Percentiles rank a stretch among this genome's conserved stretches.
phyloP scores from a whole-genome alignment of 1,284 basidiomycete genomes.

The Moesziomyces aphidis region DNA sequence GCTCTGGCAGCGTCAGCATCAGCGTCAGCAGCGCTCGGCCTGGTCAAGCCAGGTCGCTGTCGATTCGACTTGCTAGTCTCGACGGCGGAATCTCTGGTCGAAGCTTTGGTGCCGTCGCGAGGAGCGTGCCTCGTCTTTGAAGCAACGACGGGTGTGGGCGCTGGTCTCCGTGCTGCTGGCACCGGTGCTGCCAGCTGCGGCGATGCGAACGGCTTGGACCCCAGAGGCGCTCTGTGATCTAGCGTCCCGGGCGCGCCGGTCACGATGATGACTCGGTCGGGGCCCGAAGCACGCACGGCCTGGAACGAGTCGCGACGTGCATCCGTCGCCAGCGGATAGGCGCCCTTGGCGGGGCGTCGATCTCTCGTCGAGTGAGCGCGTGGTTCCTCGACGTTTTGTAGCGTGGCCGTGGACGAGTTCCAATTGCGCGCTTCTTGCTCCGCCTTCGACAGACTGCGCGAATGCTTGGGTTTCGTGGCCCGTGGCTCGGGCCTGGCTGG shows the following conservation, averaged over 20 bases:
- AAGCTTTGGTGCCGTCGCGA: slow-evolving; percentile 2
- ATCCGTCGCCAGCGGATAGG: slow-evolving; percentile 7
- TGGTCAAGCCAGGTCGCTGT: neutral
- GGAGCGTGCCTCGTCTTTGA: neutral
- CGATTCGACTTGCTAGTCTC: slow-evolving; percentile 17
- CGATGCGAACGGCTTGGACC: no score
- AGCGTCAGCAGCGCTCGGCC: neutral
- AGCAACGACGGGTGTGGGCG: slow-evolving; percentile 6
- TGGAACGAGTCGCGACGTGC: slow-evolving; percentile 18
- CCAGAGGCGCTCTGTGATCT: neutral
- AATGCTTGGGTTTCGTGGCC: slow-evolving; percentile 10
- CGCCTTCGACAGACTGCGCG: slow-evolving; percentile 5
- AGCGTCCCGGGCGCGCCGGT: neutral
- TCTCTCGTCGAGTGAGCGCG: slow-evolving; percentile 5
- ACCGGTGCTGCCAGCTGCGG: neutral
- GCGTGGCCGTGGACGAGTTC: slow-evolving; percentile 22
- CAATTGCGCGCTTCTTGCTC: slow-evolving; percentile 26
- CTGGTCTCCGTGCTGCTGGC: slow-evolving; percentile 3
- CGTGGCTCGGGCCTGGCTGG: neutral
- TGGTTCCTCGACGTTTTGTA: slow-evolving; percentile 13
- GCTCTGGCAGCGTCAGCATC: neutral
- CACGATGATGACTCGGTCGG: slow-evolving; percentile 31
- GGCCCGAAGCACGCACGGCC: slow-evolving; percentile 19
- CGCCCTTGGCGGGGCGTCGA: slow-evolving; percentile 11
- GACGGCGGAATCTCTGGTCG: neutral